Evolutionary conservation across 768 basidiomycete genomes (phyloP).

Genomic region (Hydnum rufescens): DNA sequence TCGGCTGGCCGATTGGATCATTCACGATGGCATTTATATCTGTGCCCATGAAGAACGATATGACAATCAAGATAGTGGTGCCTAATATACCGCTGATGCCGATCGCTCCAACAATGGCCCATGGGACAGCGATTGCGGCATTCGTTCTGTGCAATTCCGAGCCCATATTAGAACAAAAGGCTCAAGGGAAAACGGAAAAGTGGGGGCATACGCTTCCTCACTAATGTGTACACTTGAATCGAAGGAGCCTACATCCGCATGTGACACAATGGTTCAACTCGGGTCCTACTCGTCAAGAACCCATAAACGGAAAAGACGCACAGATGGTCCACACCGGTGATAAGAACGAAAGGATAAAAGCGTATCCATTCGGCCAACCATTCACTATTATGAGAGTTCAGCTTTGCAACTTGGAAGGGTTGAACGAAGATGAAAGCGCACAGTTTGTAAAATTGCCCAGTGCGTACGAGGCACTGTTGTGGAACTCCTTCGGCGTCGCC

Average conservation of each 20-base stretch:
- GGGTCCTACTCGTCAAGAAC: not conserved
- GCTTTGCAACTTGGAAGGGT: not conserved
- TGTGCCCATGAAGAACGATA: conserved; percentile 43
- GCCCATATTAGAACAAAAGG: not conserved
- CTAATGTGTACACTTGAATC: conserved; percentile 48
- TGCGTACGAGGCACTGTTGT: conserved; percentile 40
- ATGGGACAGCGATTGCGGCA: conserved; percentile 46
- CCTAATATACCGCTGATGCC: conserved; percentile 28
- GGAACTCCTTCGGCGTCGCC: conserved; percentile 37
- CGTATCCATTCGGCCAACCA: conserved; percentile 39
- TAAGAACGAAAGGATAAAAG: conserved; percentile 34
- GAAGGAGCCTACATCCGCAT: conserved; percentile 28
- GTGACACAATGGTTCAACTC: conserved; percentile 6
- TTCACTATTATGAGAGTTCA: conserved; percentile 21
- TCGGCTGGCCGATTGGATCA: conserved; percentile 25
- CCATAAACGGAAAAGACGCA: conserved; percentile 10
- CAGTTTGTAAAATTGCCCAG: conserved; percentile 43
- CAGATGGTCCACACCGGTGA: conserved; percentile 32
- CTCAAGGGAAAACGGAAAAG: not conserved
- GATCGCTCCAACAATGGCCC: conserved; percentile 41
- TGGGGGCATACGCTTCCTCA: conserved; percentile 30
- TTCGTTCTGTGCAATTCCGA: no score
- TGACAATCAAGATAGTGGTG: conserved; percentile 34
- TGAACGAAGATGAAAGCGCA: conserved; percentile 16
- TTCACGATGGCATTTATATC: conserved; percentile 26